A percentile compares a stretch with the other conserved stretches of the same genome.
These are phyloP conservation scores for Takashimella koratensis DNA, from an alignment of 1,284 basidiomycete species.

Conservation along the genomic window DNA sequence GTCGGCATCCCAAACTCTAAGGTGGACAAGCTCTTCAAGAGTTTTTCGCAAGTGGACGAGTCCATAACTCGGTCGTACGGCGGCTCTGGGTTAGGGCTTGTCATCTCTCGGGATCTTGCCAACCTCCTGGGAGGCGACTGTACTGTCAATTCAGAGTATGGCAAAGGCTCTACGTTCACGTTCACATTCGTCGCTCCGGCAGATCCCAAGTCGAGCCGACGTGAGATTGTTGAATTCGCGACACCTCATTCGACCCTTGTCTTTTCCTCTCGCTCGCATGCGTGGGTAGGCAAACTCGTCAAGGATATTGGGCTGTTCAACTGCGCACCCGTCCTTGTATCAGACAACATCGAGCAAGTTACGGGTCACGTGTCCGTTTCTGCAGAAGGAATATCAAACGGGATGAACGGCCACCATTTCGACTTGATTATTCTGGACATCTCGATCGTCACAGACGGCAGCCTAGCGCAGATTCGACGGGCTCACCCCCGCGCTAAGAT, in stretches of 20 bases:
- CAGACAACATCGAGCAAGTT: slow-evolving; percentile 11
- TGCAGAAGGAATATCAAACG: too few species aligned
- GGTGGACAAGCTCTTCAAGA: slow-evolving; percentile 44
- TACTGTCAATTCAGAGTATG: slow-evolving; percentile 40
- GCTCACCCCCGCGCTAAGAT: slow-evolving; percentile 31
- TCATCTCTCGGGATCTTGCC: slow-evolving; percentile 43
- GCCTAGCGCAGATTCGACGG: slow-evolving; percentile 16
- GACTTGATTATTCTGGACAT: slow-evolving; percentile 32
- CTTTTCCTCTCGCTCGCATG: slow-evolving; percentile 14
- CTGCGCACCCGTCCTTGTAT: slow-evolving; percentile 29
- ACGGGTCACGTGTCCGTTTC: too few species aligned
- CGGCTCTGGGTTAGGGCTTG: slow-evolving; percentile 39
- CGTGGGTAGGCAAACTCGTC: slow-evolving; percentile 33
- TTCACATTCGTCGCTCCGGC: slow-evolving; percentile 35
- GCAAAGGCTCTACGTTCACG: slow-evolving; percentile 43
- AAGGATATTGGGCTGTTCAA: slow-evolving; percentile 28
- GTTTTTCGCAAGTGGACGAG: slow-evolving; percentile 46
- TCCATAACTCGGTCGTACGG: slow-evolving; percentile 44
- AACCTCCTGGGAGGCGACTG: slow-evolving; percentile 44
- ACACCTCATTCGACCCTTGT: slow-evolving; percentile 22
- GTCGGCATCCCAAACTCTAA: slow-evolving; percentile 36
- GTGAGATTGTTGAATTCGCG: slow-evolving; percentile 4
- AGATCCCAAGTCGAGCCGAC: slow-evolving; percentile 14
- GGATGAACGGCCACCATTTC: slow-evolving; percentile 15
- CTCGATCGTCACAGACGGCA: slow-evolving; percentile 9